These are phyloP conservation scores for Apium graveolens DNA, from an alignment of 129 eudicot species.

Conservation along the genomic window DNA sequence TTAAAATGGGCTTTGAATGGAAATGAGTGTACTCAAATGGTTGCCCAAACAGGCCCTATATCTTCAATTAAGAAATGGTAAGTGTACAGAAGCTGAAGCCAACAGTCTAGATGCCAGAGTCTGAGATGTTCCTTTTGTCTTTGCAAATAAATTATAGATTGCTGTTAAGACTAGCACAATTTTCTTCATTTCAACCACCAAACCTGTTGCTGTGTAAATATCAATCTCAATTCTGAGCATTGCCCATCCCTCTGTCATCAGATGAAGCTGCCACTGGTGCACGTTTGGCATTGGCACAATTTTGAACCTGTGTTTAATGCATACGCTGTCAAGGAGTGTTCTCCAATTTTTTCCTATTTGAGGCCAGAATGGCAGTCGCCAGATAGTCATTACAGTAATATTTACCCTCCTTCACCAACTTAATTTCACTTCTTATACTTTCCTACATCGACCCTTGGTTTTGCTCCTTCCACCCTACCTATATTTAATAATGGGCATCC, in stretches of 20 bases:
- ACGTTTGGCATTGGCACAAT: not conserved
- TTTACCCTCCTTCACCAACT: not conserved
- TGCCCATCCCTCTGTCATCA: conserved; percentile 1
- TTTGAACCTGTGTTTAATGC: not conserved
- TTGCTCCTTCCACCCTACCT: not conserved
- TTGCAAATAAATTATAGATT: not conserved
- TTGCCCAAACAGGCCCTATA: too few relatives aligned
- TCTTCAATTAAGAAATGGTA: not conserved
- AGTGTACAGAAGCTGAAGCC: not conserved
- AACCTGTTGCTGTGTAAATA: not conserved
- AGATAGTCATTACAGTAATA: not conserved
- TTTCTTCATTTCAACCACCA: not conserved
- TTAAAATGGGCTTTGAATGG: too few relatives aligned
- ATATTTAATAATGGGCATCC: too few relatives aligned
- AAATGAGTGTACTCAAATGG: too few relatives aligned
- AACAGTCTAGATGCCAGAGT: not conserved
- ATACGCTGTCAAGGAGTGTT: not conserved
- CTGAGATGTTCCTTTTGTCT: not conserved
- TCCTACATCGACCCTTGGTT: not conserved
- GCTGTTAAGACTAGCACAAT: not conserved
- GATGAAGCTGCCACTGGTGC: conserved; percentile 2
- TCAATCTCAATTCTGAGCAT: not conserved
- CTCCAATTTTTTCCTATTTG: not conserved
- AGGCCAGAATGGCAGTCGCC: not conserved
- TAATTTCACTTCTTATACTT: not conserved